Conservation (phyloP, 495 filamentous ascomycete genomes). For the Parathielavia hyrcaniae region DNA sequence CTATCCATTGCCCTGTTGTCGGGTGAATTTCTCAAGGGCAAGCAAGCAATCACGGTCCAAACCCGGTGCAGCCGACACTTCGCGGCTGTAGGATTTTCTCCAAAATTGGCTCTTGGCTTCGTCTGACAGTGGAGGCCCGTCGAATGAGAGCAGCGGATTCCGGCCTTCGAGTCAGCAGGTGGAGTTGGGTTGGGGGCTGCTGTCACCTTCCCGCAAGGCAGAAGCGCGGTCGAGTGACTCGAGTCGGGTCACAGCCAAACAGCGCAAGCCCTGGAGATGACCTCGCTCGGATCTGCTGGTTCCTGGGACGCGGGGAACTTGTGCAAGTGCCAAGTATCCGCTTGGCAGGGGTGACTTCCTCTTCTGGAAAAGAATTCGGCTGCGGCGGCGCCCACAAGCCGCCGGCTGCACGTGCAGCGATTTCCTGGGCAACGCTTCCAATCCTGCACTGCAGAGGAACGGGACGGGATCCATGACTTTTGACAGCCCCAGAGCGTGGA, state of each 20-base stretch:
- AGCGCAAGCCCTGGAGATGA: slow-evolving; percentile 9
- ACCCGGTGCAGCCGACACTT: background rate
- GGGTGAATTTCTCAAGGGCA: background rate
- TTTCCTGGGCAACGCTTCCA: no score
- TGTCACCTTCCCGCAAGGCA: background rate
- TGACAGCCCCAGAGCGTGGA: no score
- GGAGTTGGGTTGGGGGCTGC: background rate
- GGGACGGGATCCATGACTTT: no score
- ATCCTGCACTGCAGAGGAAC: no score
- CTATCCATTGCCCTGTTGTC: background rate
- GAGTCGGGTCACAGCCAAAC: background rate
- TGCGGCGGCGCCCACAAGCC: background rate
- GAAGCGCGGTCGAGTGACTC: background rate
- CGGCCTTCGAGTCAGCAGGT: background rate
- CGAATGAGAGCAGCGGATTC: slow-evolving; percentile 1
- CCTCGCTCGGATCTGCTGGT: background rate
- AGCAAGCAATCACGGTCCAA: background rate
- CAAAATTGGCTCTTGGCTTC: slow-evolving; percentile 1
- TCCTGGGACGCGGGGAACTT: slow-evolving; percentile 12
- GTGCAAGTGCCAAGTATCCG: slow-evolving; percentile 9
- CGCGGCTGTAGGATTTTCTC: background rate
- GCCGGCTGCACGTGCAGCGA: background rate
- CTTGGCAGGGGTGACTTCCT: slow-evolving; percentile 20
- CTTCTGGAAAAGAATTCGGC: slow-evolving; percentile 6
- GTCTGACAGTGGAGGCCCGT: background rate